Evolutionary conservation across 495 filamentous ascomycete species (phyloP).

Genomic region (Talaromyces stipitatus): DNA sequence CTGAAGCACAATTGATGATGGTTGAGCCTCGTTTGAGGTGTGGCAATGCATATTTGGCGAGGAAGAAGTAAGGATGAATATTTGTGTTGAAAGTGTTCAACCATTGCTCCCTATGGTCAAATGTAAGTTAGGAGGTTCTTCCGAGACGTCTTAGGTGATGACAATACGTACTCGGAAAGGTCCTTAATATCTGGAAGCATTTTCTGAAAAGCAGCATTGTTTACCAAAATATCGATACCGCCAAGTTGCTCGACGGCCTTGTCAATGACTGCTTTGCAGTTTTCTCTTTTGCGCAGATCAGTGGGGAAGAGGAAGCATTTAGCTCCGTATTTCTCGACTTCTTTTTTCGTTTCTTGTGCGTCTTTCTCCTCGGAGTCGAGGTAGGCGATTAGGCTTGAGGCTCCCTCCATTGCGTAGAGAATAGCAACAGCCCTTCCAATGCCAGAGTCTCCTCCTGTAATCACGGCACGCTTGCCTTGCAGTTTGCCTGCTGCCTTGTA

Average conservation of each 20-base stretch:
- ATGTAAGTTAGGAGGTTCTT: conserved; percentile 1
- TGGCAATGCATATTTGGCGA: conserved; percentile 69
- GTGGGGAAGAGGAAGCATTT: conserved; percentile 52
- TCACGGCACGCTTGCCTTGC: conserved; percentile 63
- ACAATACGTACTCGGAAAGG: conserved; percentile 53
- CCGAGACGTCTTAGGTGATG: neutral
- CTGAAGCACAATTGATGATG: conserved; percentile 77
- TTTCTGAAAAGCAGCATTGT: conserved; percentile 75
- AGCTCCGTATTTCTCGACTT: conserved; percentile 56
- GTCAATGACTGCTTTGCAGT: conserved; percentile 65
- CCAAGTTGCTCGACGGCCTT: conserved; percentile 56
- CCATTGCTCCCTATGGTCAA: conserved; percentile 60
- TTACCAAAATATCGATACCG: conserved; percentile 68
- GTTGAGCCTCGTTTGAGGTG: conserved; percentile 69
- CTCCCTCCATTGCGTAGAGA: conserved; percentile 78
- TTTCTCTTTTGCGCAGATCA: conserved; percentile 54
- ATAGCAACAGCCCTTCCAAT: conserved; percentile 76
- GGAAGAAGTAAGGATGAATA: conserved; percentile 66
- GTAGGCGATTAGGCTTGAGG: conserved; percentile 66
- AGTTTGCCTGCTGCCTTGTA: conserved; percentile 79
- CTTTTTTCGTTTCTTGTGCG: conserved; percentile 62
- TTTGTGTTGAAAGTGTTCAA: conserved; percentile 65
- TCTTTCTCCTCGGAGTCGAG: conserved; percentile 71
- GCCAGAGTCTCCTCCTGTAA: conserved; percentile 77
- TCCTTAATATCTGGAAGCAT: conserved; percentile 66